Conservation (phyloP, 257 asterid species). For the Solanum stenotomum region DNA sequence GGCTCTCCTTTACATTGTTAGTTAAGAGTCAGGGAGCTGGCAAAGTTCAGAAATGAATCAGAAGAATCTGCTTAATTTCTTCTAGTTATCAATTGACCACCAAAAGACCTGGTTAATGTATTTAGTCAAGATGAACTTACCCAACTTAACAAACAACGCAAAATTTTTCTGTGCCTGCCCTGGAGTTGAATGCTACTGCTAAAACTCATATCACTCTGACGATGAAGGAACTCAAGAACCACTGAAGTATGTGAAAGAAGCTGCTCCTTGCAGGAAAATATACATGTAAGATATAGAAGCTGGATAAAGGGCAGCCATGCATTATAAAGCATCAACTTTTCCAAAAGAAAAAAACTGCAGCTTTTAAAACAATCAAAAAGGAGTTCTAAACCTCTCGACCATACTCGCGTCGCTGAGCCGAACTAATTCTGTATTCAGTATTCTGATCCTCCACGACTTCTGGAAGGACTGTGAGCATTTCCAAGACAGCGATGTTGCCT, state of each 20-base stretch:
- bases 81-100: not conserved
- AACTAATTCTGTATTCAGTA: slow-evolving; percentile 35
- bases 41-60: too few relatives aligned
- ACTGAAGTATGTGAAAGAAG: slow-evolving; percentile 72
- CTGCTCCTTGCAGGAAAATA: slow-evolving; percentile 36
- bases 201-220: slow-evolving; percentile 48
- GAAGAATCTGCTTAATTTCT: not conserved
- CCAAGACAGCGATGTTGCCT: slow-evolving; percentile 63
- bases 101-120: not conserved
- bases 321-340: not conserved
- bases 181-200: slow-evolving; percentile 35
- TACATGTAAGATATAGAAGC: slow-evolving; percentile 19
- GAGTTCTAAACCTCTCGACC: slow-evolving; percentile 54
- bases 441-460: slow-evolving; percentile 73
- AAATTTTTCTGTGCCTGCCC: slow-evolving; percentile 54
- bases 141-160: slow-evolving; percentile 94
- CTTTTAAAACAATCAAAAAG: not conserved
- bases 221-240: slow-evolving; percentile 77
- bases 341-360: not conserved
- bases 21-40: too few relatives aligned
- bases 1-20: too few relatives aligned
- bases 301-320: not conserved
- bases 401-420: slow-evolving; percentile 53
- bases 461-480: slow-evolving; percentile 81
- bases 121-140: slow-evolving; percentile 31